Conservation (phyloP, 257 asterid genomes). For the Coffea canephora region DNA sequence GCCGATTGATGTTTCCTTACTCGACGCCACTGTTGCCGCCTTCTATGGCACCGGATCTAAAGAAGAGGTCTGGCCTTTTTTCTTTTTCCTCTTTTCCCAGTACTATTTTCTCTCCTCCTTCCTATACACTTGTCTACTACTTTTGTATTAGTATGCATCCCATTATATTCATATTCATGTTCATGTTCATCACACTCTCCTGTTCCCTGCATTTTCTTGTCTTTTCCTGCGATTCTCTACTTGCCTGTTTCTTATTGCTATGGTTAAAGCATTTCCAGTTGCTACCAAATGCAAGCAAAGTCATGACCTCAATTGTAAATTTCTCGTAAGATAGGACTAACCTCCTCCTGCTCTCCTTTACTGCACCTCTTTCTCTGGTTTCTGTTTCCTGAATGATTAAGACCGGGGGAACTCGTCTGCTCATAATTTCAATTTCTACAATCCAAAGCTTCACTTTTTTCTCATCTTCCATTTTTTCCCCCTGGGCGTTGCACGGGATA, state of each 20-base stretch:
- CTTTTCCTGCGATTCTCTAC: not conserved
- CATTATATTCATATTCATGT: not conserved
- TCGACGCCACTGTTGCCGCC: constrained; percentile 90
- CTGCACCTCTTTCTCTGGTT: not conserved
- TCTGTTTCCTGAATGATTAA: not conserved
- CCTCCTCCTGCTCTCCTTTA: not conserved
- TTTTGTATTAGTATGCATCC: too few species aligned
- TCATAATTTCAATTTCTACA: too few species aligned
- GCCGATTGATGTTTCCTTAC: constrained; percentile 81
- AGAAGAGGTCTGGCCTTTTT: constrained; percentile 64
- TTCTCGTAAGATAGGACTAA: not conserved
- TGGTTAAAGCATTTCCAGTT: not conserved
- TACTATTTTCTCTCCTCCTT: not conserved
- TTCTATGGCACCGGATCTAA: constrained; percentile 98
- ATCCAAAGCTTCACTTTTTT: too few species aligned
- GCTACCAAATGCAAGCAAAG: not conserved
- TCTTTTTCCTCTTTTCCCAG: too few species aligned
- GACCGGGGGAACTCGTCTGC: not conserved
- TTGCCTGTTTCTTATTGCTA: not conserved
- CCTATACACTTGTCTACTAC: not conserved
- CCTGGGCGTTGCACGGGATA: not conserved
- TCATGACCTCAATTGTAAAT: not conserved
- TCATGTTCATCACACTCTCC: not conserved
- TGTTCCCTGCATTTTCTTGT: not conserved
- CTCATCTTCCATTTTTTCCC: not conserved